Evolutionary conservation across 164 flowering plant genomes (phyloP).

Genomic region (Stephania cephalantha): DNA sequence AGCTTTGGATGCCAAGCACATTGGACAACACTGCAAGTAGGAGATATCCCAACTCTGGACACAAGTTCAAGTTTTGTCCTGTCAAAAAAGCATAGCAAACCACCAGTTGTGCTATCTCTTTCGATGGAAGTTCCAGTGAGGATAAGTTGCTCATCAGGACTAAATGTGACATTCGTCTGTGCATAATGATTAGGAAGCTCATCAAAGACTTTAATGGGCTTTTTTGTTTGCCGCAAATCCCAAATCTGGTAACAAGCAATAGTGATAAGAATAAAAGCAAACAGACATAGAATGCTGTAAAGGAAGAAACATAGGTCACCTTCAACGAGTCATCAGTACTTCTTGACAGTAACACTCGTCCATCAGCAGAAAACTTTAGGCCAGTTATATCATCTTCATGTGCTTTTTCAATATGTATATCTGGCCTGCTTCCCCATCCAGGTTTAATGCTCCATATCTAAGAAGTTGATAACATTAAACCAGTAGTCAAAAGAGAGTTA

Average conservation of each 20-base stretch:
- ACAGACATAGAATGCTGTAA: not conserved
- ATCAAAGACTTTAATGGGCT: slow-evolving; percentile 60
- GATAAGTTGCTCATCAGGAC: slow-evolving; percentile 91
- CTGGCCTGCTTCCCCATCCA: slow-evolving; percentile 99
- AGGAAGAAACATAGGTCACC: slow-evolving; percentile 36
- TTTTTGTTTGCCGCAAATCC: slow-evolving; percentile 86
- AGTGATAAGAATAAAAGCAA: not conserved
- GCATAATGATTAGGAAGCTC: slow-evolving; percentile 95
- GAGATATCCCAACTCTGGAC: slow-evolving; percentile 88
- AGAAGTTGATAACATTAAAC: slow-evolving; percentile 3
- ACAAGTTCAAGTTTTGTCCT: slow-evolving; percentile 76
- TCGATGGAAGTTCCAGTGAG: slow-evolving; percentile 95
- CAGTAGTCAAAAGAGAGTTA: slow-evolving; percentile 4
- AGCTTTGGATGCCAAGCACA: slow-evolving; percentile 95
- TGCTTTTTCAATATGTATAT: slow-evolving; percentile 54
- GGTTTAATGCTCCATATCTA: slow-evolving; percentile 95
- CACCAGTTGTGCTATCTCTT: slow-evolving; percentile 72
- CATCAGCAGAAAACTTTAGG: slow-evolving; percentile 83
- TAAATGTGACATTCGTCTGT: slow-evolving; percentile 81
- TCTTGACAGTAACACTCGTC: slow-evolving; percentile 66
- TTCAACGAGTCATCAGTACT: slow-evolving; percentile 81
- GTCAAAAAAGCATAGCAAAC: slow-evolving; percentile 80
- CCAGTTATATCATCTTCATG: slow-evolving; percentile 90
- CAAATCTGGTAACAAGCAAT: slow-evolving; percentile 51
- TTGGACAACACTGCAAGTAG: slow-evolving; percentile 82